Conservation (phyloP, 2,329 filamentous ascomycete species). For the Aureobasidium musti region DNA sequence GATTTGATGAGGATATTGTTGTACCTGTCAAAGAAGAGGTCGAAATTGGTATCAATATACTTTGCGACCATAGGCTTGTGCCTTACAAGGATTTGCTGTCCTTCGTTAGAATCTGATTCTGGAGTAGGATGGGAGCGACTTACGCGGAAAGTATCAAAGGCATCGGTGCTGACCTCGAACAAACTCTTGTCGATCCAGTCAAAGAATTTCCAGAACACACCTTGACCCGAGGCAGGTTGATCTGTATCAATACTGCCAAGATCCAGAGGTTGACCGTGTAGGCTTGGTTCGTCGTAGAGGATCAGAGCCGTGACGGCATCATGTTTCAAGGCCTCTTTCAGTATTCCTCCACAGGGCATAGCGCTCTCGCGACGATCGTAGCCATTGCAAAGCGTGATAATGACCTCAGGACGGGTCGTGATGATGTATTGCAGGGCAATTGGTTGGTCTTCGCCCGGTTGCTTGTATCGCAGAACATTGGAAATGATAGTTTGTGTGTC, state of each 20-base stretch:
- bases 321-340: conserved; percentile 87
- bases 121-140: conserved; percentile 36
- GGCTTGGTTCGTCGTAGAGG: conserved; percentile 82
- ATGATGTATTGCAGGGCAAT: conserved; percentile 87
- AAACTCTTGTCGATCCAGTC: conserved; percentile 95
- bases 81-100: conserved; percentile 84
- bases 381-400: conserved; percentile 83
- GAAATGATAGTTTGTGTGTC: conserved; percentile 96
- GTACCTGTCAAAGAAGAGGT: conserved; percentile 88
- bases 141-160: conserved; percentile 95
- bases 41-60: conserved; percentile 87
- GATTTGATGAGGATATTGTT: conserved; percentile 86
- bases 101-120: neutral
- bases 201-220: conserved; percentile 96
- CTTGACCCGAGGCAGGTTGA: conserved; percentile 71
- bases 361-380: conserved; percentile 91
- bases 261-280: conserved; percentile 71
- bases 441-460: conserved; percentile 68
- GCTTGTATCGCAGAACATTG: conserved; percentile 88
- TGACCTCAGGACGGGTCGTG: conserved; percentile 79
- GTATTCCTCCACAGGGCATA: conserved; percentile 83
- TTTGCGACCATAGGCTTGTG: conserved; percentile 89
- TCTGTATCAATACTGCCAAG: conserved; percentile 76
- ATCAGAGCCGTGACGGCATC: conserved; percentile 89
- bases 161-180: conserved; percentile 95